phyloP scores from a whole-genome alignment of 148 eudicot species.

The Salicornia ramosissima region DNA sequence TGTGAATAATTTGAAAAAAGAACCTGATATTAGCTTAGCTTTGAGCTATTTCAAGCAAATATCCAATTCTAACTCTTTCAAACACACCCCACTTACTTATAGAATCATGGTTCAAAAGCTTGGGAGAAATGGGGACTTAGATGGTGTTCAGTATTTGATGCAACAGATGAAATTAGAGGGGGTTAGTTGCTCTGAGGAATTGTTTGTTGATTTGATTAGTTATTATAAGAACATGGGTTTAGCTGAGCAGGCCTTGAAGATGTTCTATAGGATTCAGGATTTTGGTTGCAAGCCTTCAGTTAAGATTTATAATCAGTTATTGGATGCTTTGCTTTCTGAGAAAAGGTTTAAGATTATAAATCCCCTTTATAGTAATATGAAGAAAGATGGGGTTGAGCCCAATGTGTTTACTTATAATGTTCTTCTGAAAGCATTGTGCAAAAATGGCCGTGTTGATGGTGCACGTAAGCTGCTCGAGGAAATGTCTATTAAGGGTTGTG shows the following conservation, averaged over 20 bases:
- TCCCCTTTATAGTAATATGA: constrained; percentile 66
- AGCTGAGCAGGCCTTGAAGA: constrained; percentile 68
- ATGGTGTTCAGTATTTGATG: constrained; percentile 70
- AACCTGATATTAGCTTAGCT: constrained; percentile 47
- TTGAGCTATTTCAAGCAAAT: constrained; percentile 56
- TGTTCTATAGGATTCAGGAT: constrained; percentile 67
- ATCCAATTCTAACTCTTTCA: constrained; percentile 48
- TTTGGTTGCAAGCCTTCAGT: constrained; percentile 66
- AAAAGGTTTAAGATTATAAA: constrained; percentile 65
- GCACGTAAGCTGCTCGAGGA: constrained; percentile 70
- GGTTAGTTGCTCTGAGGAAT: constrained; percentile 57
- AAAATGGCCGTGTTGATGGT: constrained; percentile 59
- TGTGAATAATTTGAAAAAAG: constrained; percentile 39
- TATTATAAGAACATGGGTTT: constrained; percentile 48
- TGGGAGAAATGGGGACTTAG: constrained; percentile 50
- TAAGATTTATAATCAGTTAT: constrained; percentile 66
- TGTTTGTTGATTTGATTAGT: constrained; percentile 58
- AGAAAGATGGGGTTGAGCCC: constrained; percentile 75
- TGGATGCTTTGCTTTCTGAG: constrained; percentile 78
- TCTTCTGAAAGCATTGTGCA: constrained; percentile 81
- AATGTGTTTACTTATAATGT: constrained; percentile 82
- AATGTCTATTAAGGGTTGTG: constrained; percentile 77
- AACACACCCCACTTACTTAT: constrained; percentile 67
- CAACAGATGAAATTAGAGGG: constrained; percentile 77
- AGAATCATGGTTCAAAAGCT: constrained; percentile 62